phyloP scores from a whole-genome alignment of 768 basidiomycete genomes.

The Hypsizygus marmoreus region DNA sequence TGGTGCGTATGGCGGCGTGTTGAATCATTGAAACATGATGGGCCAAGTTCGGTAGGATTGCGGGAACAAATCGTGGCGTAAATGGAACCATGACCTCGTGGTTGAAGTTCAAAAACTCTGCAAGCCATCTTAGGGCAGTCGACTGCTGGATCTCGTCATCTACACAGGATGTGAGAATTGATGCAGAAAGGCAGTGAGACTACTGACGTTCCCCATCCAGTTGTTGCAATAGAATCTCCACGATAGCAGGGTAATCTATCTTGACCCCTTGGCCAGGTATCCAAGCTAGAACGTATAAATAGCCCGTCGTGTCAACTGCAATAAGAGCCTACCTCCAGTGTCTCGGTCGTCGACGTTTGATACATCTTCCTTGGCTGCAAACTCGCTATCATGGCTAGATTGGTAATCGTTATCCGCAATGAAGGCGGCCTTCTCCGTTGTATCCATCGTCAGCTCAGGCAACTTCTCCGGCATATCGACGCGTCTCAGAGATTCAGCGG shows the following conservation, averaged over 20 bases:
- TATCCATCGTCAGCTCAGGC: conserved; percentile 59
- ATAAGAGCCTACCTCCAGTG: conserved; percentile 55
- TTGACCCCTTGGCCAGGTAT: conserved; percentile 91
- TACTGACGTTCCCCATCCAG: conserved; percentile 79
- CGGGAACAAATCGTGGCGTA: conserved; percentile 89
- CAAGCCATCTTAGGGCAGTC: conserved; percentile 91
- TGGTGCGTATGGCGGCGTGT: conserved; percentile 81
- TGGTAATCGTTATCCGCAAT: conserved; percentile 53
- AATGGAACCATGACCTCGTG: conserved; percentile 94
- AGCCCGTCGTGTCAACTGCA: too few relatives aligned
- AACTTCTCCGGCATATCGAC: conserved; percentile 51
- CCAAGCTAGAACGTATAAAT: too few relatives aligned
- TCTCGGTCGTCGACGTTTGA: conserved; percentile 56
- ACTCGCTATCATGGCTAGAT: conserved; percentile 41
- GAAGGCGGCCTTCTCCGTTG: conserved; percentile 58
- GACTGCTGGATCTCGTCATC: conserved; percentile 96
- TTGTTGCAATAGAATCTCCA: conserved; percentile 91
- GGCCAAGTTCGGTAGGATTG: conserved; percentile 92
- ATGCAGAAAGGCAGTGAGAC: conserved; percentile 5
- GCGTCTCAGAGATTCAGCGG: conserved; percentile 44
- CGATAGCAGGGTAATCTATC: conserved; percentile 88
- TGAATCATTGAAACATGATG: conserved; percentile 91
- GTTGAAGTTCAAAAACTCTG: conserved; percentile 85
- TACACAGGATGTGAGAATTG: conserved; percentile 27
- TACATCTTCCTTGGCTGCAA: conserved; percentile 44